Conservation (phyloP, 495 filamentous ascomycete genomes). For the Penicillium mononematosum region DNA sequence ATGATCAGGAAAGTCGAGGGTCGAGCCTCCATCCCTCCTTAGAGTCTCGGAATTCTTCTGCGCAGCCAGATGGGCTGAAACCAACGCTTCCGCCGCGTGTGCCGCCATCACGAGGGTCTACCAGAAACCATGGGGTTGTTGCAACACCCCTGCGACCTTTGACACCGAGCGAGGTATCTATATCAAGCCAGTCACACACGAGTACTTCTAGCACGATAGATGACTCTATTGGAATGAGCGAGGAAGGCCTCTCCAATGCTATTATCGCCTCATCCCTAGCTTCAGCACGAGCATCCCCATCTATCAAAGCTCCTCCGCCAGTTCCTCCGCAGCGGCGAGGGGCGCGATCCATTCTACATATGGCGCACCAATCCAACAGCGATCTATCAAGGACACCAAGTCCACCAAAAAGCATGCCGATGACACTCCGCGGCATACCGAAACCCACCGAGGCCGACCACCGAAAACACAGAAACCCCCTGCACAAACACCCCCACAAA, state of each 20-base stretch:
- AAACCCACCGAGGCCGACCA: constrained; percentile 59
- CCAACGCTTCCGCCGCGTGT: constrained; percentile 34
- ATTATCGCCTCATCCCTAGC: constrained; percentile 85
- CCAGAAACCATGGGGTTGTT: constrained; percentile 16
- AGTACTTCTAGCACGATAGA: constrained; percentile 33
- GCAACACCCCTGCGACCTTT: constrained; percentile 18
- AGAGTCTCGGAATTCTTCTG: constrained; percentile 16
- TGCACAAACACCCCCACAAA: constrained; percentile 73
- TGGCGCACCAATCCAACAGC: constrained; percentile 32
- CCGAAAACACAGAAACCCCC: constrained; percentile 46
- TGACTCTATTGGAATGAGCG: constrained; percentile 35
- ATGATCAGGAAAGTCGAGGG: constrained; percentile 9
- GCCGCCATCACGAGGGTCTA: constrained; percentile 14
- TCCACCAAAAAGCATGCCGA: constrained; percentile 59
- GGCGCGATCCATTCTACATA: constrained; percentile 41
- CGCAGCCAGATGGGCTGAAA: constrained; percentile 20
- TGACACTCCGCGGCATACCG: constrained; percentile 68
- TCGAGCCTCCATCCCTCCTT: constrained; percentile 23
- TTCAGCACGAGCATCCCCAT: constrained; percentile 63
- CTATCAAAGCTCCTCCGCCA: constrained; percentile 40
- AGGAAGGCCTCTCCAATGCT: constrained; percentile 64
- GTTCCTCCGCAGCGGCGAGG: constrained; percentile 51
- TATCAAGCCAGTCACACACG: constrained; percentile 27
- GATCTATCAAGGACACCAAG: constrained; percentile 51
- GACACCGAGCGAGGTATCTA: constrained; percentile 31